Evolutionary conservation across 2,329 filamentous ascomycete species (phyloP).

Genomic region (Coccinonectria pachysandricola): DNA sequence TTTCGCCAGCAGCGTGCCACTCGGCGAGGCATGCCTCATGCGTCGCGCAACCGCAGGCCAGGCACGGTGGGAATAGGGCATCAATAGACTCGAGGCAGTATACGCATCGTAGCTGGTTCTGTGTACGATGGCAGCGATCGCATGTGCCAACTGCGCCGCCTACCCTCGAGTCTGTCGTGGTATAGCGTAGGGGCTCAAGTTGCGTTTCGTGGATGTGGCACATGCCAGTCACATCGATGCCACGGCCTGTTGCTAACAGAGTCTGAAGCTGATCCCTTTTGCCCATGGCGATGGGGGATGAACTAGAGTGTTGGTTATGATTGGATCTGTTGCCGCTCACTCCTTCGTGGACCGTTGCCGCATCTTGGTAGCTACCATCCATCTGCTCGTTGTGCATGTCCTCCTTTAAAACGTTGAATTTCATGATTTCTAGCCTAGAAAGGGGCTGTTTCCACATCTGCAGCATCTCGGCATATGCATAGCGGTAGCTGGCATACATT

Average conservation of each 20-base stretch:
- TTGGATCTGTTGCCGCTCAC: slow-evolving; percentile 24
- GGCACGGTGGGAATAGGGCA: slow-evolving; percentile 49
- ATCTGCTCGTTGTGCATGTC: slow-evolving; percentile 22
- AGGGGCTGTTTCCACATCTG: slow-evolving; percentile 56
- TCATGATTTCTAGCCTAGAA: slow-evolving; percentile 55
- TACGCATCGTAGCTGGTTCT: slow-evolving; percentile 50
- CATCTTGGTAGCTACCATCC: slow-evolving; percentile 25
- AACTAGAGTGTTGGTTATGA: slow-evolving; percentile 27
- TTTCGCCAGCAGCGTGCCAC: slow-evolving; percentile 48
- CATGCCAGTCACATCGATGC: slow-evolving; percentile 52
- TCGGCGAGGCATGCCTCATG: slow-evolving; percentile 50
- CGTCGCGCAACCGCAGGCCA: slow-evolving; percentile 51
- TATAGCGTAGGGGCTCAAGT: slow-evolving; percentile 46
- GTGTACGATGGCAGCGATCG: slow-evolving; percentile 41
- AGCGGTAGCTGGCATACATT: slow-evolving; percentile 50
- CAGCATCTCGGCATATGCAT: slow-evolving; percentile 57
- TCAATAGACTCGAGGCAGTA: slow-evolving; percentile 52
- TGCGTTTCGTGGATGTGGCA: slow-evolving; percentile 54
- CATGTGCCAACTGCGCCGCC: slow-evolving; percentile 40
- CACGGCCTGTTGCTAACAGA: slow-evolving; percentile 41
- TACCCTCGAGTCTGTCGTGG: slow-evolving; percentile 26
- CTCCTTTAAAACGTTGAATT: slow-evolving; percentile 54
- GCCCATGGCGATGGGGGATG: slow-evolving; percentile 45
- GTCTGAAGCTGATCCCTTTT: slow-evolving; percentile 43
- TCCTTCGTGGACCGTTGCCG: slow-evolving; percentile 29